A percentile compares a stretch with the other conserved stretches of the same genome.
Evolutionary conservation across 1,139 yeast genomes (phyloP).

Genomic region (Arxiozyma telluris): DNA sequence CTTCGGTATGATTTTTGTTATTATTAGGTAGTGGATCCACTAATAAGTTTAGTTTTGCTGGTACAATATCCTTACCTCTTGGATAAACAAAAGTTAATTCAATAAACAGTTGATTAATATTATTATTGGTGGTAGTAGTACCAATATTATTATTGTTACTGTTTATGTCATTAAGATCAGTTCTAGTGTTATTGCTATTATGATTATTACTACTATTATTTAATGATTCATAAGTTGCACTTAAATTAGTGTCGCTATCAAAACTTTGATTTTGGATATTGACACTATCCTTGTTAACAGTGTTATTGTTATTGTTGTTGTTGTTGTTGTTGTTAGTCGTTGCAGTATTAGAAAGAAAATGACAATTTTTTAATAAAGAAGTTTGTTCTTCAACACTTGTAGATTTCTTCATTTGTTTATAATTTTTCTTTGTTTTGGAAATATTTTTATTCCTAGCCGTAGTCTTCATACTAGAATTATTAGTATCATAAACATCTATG

Average conservation of each 20-base stretch:
- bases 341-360: background rate
- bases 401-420: background rate
- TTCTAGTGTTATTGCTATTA: no score
- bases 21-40: constrained; percentile 3
- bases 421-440: background rate
- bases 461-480: background rate
- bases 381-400: background rate
- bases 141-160: background rate
- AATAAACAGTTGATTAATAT: background rate
- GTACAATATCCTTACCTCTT: constrained; percentile 5
- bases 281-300: no score
- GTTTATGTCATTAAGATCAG: no score
- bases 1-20: no score
- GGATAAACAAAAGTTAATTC: constrained; percentile 10
- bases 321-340: background rate
- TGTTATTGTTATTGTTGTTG: no score
- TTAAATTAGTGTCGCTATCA: background rate
- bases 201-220: background rate
- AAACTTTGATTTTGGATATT: no score
- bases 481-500: constrained; percentile 3
- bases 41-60: constrained; percentile 4
- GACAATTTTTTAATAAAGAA: background rate
- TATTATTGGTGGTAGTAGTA: background rate
- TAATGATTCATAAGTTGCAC: background rate
- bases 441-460: background rate